Base-by-base conservation (phyloP, 371 early-diverging fungal genomes). In the Saksenaea vasiformis region DNA sequence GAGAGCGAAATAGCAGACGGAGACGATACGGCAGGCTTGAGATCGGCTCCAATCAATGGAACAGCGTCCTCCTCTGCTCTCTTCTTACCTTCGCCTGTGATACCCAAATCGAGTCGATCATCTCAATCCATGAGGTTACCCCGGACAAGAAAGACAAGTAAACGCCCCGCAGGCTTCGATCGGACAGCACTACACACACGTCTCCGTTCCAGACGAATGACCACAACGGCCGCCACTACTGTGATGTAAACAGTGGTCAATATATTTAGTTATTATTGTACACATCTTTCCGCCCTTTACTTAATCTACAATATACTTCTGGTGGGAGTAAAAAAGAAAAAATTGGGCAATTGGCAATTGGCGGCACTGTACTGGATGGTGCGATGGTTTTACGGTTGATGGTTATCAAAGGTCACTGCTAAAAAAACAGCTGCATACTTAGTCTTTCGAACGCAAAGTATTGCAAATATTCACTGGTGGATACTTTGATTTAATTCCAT, bases 81-180 rank as follows among this genome's bases (percentile, higher is more conserved):
- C 34, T 44, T 60, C 28, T 44, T 31, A 14, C 41, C 24, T 15
- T 24, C 31, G 39, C 22, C 36, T 17, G 38, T 61, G 44, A 55
- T 43, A 44, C 65, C 51, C 26, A 47, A 38, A 37, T 56, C 39
- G 5, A 60, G 58, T 8, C 53, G 58, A 2, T 41, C 51, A 1
- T 55, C 63, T 8, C 66, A 56, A 22, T 69, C 70, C 7, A 69
- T 66, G 1, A 41, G 66, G 7, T 31, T 60, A 1, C 39, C 58
- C 0, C 65, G 70, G n/a, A 58, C 65, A 34, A 56, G 70, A 15
- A 69, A 69, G 38, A 65, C 65, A 1, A 69, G 70, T 19, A 65
- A 61, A 55, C 41, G 61, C 17, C 70, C 70, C 7, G 57, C 65
- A 9, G 51, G 56, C 3, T 62, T 65, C 28, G 70, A 69, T 28